Evolutionary conservation across 257 asterid species (phyloP), one percentile per base, ranked within the genome.

Genomic region (Osmanthus fragrans): DNA sequence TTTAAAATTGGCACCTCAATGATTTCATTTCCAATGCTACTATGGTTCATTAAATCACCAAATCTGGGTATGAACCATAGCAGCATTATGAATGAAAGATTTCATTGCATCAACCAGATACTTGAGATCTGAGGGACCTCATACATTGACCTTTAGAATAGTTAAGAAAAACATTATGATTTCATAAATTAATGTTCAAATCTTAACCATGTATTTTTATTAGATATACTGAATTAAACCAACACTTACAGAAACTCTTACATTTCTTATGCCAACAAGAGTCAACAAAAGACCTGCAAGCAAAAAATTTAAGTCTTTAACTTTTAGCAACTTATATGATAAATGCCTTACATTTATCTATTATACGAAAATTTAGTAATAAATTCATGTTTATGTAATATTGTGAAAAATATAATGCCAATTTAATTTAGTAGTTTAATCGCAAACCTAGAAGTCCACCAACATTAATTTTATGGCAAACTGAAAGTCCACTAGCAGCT

Each of bases 361-460:
- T 32, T 5, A 29, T 37, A 45, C 25, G 58, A 30, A 39, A 51
- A 32, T 42, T 27, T 4, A 60, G 65, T 71, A 5, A 18, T 19
- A 80, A 73, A 79, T 72, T 25, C 25, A 27, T 77, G 73, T 9
- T 51, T 29, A 18, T 69, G 54, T 36, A 73, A 29, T 60, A 33
- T 47, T 21, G 70, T 18, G 23, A 71, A n/a, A 37, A 45, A n/a
- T 36, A 32, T 12, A 79, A 76, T 25, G 33, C 7, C 10, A 39
- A 54, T 4, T 12, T 15, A 9, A 68, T 9, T 9, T 3, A 51
- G 21, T 25, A 27, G 77, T 36, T 74, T 15, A 74, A 51, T 47
- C 51, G 37, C 87, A 75, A 66, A 92, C 97, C 98, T 79, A 97
- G 97, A 80, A 92, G 97, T 71, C 98, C 98, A 80, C 99, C 98